These are phyloP conservation scores for Cordyceps militaris DNA, from an alignment of 2,329 filamentous ascomycete species.

Conservation along the genomic window DNA sequence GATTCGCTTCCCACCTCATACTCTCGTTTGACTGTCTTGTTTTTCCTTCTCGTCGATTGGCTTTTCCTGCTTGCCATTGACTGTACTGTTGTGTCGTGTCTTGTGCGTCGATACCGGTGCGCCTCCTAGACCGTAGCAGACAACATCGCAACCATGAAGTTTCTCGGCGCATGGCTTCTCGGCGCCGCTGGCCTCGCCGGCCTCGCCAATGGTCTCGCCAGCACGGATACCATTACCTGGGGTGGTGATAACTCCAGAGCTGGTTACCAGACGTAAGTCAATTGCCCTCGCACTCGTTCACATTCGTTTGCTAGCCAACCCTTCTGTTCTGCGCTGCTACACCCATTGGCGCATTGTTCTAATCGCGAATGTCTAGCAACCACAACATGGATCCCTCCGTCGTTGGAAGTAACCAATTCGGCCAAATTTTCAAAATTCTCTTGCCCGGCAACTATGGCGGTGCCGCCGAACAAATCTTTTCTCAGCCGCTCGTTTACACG, in stretches of 20 bases:
- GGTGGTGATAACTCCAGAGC: constrained; percentile 48
- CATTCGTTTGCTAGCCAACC: background rate
- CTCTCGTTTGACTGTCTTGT: background rate
- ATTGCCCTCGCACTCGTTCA: background rate
- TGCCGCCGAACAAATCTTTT: constrained; percentile 44
- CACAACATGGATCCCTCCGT: constrained; percentile 58
- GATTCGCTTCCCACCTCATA: background rate
- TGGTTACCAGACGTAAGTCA: constrained; percentile 44
- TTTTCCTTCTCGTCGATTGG: background rate
- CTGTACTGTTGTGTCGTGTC: background rate
- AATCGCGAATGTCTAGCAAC: constrained; percentile 28
- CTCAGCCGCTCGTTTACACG: constrained; percentile 44
- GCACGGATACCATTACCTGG: constrained; percentile 53
- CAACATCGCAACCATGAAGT: constrained; percentile 19
- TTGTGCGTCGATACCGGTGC: background rate
- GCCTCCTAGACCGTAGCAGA: background rate
- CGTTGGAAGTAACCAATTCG: constrained; percentile 48
- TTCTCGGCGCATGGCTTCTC: constrained; percentile 22
- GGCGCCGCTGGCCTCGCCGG: constrained; percentile 27
- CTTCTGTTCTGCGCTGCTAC: background rate
- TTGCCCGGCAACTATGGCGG: constrained; percentile 47
- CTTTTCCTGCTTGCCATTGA: background rate
- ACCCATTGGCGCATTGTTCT: background rate
- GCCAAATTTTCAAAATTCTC: constrained; percentile 44
- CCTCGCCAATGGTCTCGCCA: constrained; percentile 29